phyloP scores from a whole-genome alignment of 768 basidiomycete genomes.

The Pleurotus djamor region DNA sequence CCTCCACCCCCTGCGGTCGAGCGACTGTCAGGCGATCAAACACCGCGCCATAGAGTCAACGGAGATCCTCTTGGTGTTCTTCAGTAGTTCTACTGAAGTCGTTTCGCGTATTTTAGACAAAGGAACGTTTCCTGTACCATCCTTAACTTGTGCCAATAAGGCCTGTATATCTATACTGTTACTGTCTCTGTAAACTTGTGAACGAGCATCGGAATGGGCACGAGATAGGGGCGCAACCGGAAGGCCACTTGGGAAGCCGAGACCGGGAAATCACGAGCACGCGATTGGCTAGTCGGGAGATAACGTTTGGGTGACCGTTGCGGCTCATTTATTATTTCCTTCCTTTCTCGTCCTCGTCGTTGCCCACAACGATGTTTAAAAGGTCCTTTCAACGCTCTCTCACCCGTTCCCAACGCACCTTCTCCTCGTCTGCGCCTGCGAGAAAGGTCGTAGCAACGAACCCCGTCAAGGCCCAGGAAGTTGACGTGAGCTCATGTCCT shows the following conservation, averaged over 20 bases:
- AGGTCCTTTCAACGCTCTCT: constrained; percentile 59
- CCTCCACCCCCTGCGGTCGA: constrained; percentile 16
- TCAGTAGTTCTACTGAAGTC: neutral
- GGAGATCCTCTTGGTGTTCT: constrained; percentile 16
- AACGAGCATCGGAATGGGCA: neutral
- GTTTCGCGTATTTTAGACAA: neutral
- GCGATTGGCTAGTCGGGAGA: constrained; percentile 36
- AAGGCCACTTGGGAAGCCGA: constrained; percentile 14
- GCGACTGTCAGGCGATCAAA: constrained; percentile 25
- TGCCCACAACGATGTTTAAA: constrained; percentile 53
- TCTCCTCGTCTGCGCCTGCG: constrained; percentile 62
- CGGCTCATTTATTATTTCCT: constrained; percentile 13
- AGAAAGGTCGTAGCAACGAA: constrained; percentile 66
- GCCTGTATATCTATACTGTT: no score
- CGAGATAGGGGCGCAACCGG: constrained; percentile 13
- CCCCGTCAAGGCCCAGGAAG: constrained; percentile 80
- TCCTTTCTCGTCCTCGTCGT: constrained; percentile 16
- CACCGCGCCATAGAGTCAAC: constrained; percentile 14
- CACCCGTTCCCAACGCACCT: constrained; percentile 50
- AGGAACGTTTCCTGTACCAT: no score
- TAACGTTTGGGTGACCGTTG: constrained; percentile 21
- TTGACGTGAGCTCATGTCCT: constrained; percentile 48
- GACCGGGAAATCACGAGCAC: constrained; percentile 33
- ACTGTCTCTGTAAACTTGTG: no score
- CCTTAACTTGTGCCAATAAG: no score